These are phyloP conservation scores for Eucalyptus regnans DNA, from an alignment of 345 rosid species.

Conservation along the genomic window DNA sequence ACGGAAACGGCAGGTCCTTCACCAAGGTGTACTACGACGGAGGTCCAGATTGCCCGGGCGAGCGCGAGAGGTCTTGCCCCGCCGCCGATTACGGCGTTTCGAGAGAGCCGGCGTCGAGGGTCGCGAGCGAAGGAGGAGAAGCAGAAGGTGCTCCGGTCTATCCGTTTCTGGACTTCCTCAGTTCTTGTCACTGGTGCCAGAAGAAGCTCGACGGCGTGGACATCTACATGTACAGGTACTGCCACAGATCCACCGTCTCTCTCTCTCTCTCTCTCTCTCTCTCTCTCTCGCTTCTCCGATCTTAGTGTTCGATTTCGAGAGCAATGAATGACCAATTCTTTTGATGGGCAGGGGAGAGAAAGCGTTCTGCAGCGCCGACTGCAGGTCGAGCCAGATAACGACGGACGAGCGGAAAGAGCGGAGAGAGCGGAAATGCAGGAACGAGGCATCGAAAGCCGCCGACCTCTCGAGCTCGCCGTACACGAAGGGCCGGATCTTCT, in stretches of 20 bases:
- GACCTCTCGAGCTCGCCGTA: constrained; percentile 33
- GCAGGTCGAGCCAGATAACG: constrained; percentile 51
- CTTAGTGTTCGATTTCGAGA: too few species aligned
- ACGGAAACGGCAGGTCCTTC: constrained; percentile 23
- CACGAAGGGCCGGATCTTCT: constrained; percentile 39
- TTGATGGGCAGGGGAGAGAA: constrained; percentile 44
- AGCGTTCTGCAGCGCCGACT: constrained; percentile 71
- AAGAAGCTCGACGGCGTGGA: constrained; percentile 68
- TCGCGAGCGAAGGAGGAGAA: background rate
- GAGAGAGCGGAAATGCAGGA: constrained; percentile 18
- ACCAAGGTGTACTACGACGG: constrained; percentile 51
- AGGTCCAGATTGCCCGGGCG: background rate
- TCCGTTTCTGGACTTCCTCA: constrained; percentile 44
- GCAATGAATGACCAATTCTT: too few species aligned
- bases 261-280: too few species aligned
- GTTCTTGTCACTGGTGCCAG: constrained; percentile 46
- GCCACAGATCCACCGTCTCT: background rate
- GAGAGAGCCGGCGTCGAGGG: background rate
- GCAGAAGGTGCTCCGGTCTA: background rate
- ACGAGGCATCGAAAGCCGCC: constrained; percentile 18
- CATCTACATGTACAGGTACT: constrained; percentile 81
- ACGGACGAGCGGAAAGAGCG: constrained; percentile 21
- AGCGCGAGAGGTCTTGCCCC: background rate
- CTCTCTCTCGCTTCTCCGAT: background rate
- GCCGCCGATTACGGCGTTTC: background rate